Percentiles rank a stretch among this genome's conserved stretches.
These are phyloP conservation scores for Collybia mongolica DNA, from an alignment of 768 basidiomycete genomes.

Conservation along the genomic window DNA sequence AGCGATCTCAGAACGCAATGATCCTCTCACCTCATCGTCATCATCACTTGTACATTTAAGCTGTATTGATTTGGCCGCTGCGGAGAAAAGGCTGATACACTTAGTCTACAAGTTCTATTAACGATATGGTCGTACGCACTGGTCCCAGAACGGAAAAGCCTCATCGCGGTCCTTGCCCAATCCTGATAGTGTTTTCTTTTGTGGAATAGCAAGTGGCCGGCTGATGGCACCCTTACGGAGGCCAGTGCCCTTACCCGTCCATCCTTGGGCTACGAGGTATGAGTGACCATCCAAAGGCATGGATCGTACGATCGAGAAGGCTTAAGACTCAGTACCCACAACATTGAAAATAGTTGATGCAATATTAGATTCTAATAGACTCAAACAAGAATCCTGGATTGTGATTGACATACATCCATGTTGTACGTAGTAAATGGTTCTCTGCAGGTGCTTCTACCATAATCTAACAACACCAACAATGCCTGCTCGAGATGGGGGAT, in stretches of 20 bases:
- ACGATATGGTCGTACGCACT: conserved; percentile 52
- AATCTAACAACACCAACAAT: no score
- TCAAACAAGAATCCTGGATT: no score
- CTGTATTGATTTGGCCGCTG: conserved; percentile 81
- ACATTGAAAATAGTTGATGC: no score
- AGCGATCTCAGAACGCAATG: neutral
- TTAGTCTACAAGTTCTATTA: neutral
- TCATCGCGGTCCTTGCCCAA: conserved; percentile 93
- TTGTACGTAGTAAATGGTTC: no score
- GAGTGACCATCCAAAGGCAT: conserved; percentile 75
- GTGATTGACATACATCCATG: no score
- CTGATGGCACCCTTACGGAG: conserved; percentile 81
- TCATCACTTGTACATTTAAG: conserved; percentile 59
- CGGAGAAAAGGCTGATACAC: conserved; percentile 66
- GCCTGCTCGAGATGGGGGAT: no score
- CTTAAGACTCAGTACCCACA: no score
- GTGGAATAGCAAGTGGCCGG: conserved; percentile 73
- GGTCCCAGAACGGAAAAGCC: conserved; percentile 98
- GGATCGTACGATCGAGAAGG: neutral
- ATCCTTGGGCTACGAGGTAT: conserved; percentile 80
- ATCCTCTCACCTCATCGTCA: conserved; percentile 35
- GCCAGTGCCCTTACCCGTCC: conserved; percentile 83
- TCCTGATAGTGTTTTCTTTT: conserved; percentile 84
- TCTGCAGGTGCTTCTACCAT: no score
- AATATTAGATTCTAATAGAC: no score